A percentile compares a stretch with the other conserved stretches of the same genome.
Conservation (phyloP, 2,329 filamentous ascomycete species). For the Colletotrichum orchidophilum region DNA sequence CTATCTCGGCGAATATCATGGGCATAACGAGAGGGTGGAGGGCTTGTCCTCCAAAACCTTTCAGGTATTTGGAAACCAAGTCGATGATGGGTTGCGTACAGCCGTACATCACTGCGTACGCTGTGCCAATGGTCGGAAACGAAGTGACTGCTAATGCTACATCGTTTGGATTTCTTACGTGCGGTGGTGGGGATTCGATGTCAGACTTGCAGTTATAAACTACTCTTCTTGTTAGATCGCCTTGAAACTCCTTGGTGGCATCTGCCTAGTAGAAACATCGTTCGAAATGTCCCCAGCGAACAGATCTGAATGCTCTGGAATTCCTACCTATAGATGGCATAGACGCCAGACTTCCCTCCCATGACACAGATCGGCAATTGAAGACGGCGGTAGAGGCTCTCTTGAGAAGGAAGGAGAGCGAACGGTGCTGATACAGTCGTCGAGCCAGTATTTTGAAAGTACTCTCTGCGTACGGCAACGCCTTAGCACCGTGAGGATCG, state of each 20-base stretch:
- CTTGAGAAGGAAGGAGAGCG: not conserved
- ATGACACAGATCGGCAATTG: not conserved
- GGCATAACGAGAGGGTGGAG: not conserved
- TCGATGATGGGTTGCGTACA: not conserved
- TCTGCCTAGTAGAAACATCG: too few species aligned
- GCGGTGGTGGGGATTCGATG: not conserved
- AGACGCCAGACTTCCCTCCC: not conserved
- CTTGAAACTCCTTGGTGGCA: not conserved
- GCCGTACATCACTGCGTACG: not conserved
- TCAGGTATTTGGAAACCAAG: not conserved
- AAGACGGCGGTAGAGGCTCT: not conserved
- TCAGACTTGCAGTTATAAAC: constrained; percentile 7
- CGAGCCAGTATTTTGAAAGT: not conserved
- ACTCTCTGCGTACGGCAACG: too few species aligned
- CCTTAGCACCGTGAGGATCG: too few species aligned
- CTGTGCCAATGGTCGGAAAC: not conserved
- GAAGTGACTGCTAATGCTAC: not conserved
- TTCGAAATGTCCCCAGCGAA: not conserved
- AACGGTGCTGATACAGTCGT: not conserved
- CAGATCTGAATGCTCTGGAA: not conserved
- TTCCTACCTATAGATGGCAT: not conserved
- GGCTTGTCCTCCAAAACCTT: not conserved
- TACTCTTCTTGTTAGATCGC: not conserved
- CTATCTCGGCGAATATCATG: not conserved
- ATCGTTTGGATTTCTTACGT: not conserved